Base-by-base conservation (phyloP, 139 green algal species). In the Volvox reticuliferus region DNA sequence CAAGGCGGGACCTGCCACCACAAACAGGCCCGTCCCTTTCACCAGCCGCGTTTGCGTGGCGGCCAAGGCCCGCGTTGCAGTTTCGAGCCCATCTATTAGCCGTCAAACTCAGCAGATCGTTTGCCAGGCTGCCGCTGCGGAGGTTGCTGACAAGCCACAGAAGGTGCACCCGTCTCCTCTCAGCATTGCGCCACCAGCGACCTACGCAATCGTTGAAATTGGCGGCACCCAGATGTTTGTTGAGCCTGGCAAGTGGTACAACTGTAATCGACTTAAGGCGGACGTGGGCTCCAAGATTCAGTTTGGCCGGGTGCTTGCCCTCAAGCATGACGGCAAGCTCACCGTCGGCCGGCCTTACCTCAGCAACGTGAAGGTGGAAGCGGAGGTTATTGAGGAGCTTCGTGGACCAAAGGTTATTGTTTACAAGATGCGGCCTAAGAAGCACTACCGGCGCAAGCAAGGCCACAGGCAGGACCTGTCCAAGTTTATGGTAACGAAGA, bases 351-450 rank as follows among this genome's bases (percentile, higher is more conserved):
- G 94, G 92, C 98, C 98, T 22, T 99, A 99, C 93, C 90, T 99
- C 84, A 95, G 97, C 80, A 90, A 92, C n/a, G 96, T 96, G 0
- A 93, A 76, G 2, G 96, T 99, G 30, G 95, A 99, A 93, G 98
- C 97, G 17, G 95, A 98, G 91, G 92, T 99, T 28, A 85, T 99
- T 77, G 97, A 99, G 91, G 97, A 99, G 91, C 87, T 98, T 35
- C 96, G 97, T 79, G 98, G 96, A 0, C 95, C 96, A 80, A 99
- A 99, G 94, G 86, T 98, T 14, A 96, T 97, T 79, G 94, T 99
- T 20, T 99, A 97, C 95, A 99, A 99, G 94, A 97, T 98, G 94
- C 96, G 96, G 89, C 95, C 96, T 20, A 99, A 99, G 96, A 99
- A 99, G 95, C 98, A 99, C 94, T 98, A 98, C 94, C 88, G 95